A percentile compares a stretch with the other conserved stretches of the same genome.
Evolutionary conservation across 2,329 filamentous ascomycete species (phyloP).

Genomic region (Pyrenochaeta sp.): DNA sequence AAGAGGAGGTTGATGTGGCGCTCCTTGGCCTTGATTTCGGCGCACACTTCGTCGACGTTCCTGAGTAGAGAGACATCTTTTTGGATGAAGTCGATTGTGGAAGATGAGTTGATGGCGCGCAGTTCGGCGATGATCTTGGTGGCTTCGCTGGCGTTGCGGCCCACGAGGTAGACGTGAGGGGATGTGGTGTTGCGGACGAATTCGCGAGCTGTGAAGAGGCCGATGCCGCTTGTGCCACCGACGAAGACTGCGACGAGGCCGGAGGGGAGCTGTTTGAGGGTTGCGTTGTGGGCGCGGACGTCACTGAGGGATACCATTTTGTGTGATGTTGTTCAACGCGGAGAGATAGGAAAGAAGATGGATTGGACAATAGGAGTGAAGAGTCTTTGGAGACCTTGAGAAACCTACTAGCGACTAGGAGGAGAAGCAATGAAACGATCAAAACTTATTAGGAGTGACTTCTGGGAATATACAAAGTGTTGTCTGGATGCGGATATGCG

Average conservation of each 20-base stretch:
- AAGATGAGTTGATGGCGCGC: slow-evolving; percentile 46
- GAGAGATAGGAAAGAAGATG: too few relatives aligned
- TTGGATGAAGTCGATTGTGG: slow-evolving; percentile 51
- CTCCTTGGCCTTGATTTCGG: slow-evolving; percentile 60
- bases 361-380: too few relatives aligned
- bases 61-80: slow-evolving; percentile 51
- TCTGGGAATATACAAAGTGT: too few relatives aligned
- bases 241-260: slow-evolving; percentile 45
- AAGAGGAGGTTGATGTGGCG: slow-evolving; percentile 63
- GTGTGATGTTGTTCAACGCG: background rate
- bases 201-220: slow-evolving; percentile 53
- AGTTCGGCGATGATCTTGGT: slow-evolving; percentile 48
- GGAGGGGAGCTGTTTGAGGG: slow-evolving; percentile 31
- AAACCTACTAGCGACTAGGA: too few relatives aligned
- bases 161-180: slow-evolving; percentile 54
- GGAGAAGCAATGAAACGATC: too few relatives aligned
- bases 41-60: slow-evolving; percentile 54
- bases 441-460: too few relatives aligned
- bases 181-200: slow-evolving; percentile 49
- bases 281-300: slow-evolving; percentile 34
- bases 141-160: slow-evolving; percentile 50
- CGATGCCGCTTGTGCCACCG: slow-evolving; percentile 55
- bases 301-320: slow-evolving; percentile 32
- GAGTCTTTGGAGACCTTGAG: too few relatives aligned
- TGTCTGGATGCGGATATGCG: too few relatives aligned